Conservation (phyloP, 495 filamentous ascomycete genomes). For the Pyronema omphalodes region DNA sequence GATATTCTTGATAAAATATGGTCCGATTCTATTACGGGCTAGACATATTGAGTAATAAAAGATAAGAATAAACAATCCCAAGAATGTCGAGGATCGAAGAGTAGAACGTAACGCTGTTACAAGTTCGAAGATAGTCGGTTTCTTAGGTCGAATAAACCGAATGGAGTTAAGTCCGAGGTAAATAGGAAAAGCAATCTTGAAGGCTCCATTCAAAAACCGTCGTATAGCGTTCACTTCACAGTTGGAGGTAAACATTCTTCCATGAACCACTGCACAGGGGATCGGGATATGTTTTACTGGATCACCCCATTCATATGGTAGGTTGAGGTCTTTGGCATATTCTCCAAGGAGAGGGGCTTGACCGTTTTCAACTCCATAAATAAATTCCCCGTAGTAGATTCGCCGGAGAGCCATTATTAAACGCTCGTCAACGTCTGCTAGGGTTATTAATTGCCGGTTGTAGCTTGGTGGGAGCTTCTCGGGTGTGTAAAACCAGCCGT, state of each 20-base stretch:
- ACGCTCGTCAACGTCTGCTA: slow-evolving; percentile 60
- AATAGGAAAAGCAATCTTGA: slow-evolving; percentile 55
- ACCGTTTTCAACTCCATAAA: slow-evolving; percentile 65
- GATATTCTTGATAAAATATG: slow-evolving; percentile 35
- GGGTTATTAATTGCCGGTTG: slow-evolving; percentile 67
- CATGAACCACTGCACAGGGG: slow-evolving; percentile 69
- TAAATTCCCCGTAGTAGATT: slow-evolving; percentile 41
- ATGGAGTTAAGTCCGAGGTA: slow-evolving; percentile 64
- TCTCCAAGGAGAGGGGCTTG: slow-evolving; percentile 48
- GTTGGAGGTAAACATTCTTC: slow-evolving; percentile 46
- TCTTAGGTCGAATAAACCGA: slow-evolving; percentile 36
- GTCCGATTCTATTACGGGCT: slow-evolving; percentile 60
- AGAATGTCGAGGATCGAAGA: slow-evolving; percentile 58
- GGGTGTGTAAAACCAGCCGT: slow-evolving; percentile 23
- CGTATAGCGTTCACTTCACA: slow-evolving; percentile 63
- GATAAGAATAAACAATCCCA: slow-evolving; percentile 60
- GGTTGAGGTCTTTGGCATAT: slow-evolving; percentile 57
- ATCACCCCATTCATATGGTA: slow-evolving; percentile 58
- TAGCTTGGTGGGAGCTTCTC: slow-evolving; percentile 35
- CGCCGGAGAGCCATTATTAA: slow-evolving; percentile 57
- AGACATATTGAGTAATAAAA: slow-evolving; percentile 87
- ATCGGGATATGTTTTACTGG: slow-evolving; percentile 55
- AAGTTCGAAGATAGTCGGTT: slow-evolving; percentile 27
- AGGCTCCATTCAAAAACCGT: slow-evolving; percentile 46
- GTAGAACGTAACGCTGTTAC: slow-evolving; percentile 40